A percentile compares a stretch with the other conserved stretches of the same genome.
phyloP scores from a whole-genome alignment of 345 rosid species.

The Cardamine chenopodiifolia region DNA sequence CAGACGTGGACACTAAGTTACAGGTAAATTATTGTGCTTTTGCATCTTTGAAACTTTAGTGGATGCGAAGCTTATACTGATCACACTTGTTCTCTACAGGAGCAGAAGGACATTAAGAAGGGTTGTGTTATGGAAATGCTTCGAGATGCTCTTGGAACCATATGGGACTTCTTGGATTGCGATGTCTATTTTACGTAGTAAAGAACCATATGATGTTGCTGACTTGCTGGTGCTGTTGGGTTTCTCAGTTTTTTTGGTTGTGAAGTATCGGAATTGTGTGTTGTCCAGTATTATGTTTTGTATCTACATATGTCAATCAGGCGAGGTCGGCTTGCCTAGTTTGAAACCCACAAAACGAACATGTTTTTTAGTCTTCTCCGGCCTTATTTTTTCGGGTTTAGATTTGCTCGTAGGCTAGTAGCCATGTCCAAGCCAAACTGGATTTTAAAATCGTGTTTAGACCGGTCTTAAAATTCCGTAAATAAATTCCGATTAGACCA shows the following conservation, averaged over 20 bases:
- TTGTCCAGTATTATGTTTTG: too few species aligned
- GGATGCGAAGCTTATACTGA: constrained; percentile 4
- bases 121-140: constrained; percentile 18
- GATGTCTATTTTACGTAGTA: background rate
- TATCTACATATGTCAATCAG: too few species aligned
- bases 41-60: background rate
- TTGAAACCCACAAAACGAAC: too few species aligned
- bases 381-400: background rate
- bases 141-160: constrained; percentile 24
- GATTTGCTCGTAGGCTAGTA: background rate
- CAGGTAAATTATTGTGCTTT: constrained; percentile 13
- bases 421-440: background rate
- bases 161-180: constrained; percentile 33
- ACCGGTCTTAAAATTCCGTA: too few species aligned
- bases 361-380: too few species aligned
- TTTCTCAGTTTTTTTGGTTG: background rate
- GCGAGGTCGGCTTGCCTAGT: too few species aligned
- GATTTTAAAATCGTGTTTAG: too few species aligned
- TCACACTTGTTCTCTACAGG: constrained; percentile 9
- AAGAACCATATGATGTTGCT: background rate
- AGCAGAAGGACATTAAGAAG: constrained; percentile 23
- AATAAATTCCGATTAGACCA: too few species aligned
- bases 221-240: background rate
- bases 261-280: too few species aligned
- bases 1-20: constrained; percentile 49